These are phyloP conservation scores for Pisolithus tinctorius DNA, from an alignment of 768 basidiomycete genomes.

Conservation along the genomic window DNA sequence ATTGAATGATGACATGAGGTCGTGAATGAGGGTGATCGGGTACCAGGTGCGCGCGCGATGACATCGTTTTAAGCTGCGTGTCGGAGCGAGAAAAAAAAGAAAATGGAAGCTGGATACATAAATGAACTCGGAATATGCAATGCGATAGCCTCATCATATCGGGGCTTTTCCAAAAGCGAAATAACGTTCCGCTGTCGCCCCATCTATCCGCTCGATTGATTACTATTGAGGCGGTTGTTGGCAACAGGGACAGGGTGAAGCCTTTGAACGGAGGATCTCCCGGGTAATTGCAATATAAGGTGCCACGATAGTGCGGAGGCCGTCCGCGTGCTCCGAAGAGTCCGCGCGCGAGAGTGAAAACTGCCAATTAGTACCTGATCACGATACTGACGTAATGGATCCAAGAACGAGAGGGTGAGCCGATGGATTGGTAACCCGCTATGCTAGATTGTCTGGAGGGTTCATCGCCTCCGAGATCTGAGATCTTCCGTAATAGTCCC, in stretches of 20 bases:
- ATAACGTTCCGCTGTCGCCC: slow-evolving; percentile 1
- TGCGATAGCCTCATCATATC: not conserved
- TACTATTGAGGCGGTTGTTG: slow-evolving; percentile 12
- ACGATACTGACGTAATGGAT: slow-evolving; percentile 25
- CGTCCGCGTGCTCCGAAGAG: too few species aligned
- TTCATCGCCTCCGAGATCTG: slow-evolving; percentile 8
- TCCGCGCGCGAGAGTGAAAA: slow-evolving; percentile 18
- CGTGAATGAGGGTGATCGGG: slow-evolving; percentile 8
- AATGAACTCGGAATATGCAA: not conserved
- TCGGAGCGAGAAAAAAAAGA: slow-evolving; percentile 13
- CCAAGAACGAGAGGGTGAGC: slow-evolving; percentile 15
- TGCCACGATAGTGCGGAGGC: too few species aligned
- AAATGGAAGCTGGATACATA: slow-evolving; percentile 21
- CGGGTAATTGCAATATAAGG: not conserved
- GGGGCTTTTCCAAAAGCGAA: not conserved
- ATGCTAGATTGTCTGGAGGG: slow-evolving; percentile 2
- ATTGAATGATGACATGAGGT: too few species aligned
- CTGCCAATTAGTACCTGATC: slow-evolving; percentile 17
- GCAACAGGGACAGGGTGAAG: slow-evolving; percentile 5
- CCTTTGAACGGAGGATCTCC: slow-evolving; percentile 13
- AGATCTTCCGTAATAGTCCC: slow-evolving; percentile 25
- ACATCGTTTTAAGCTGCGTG: slow-evolving; percentile 12
- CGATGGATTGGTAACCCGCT: not conserved
- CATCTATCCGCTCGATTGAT: not conserved
- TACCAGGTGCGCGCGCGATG: slow-evolving; percentile 6